These are phyloP conservation scores for Drechslerella dactyloides DNA, from an alignment of 2,329 filamentous ascomycete species.

Conservation along the genomic window DNA sequence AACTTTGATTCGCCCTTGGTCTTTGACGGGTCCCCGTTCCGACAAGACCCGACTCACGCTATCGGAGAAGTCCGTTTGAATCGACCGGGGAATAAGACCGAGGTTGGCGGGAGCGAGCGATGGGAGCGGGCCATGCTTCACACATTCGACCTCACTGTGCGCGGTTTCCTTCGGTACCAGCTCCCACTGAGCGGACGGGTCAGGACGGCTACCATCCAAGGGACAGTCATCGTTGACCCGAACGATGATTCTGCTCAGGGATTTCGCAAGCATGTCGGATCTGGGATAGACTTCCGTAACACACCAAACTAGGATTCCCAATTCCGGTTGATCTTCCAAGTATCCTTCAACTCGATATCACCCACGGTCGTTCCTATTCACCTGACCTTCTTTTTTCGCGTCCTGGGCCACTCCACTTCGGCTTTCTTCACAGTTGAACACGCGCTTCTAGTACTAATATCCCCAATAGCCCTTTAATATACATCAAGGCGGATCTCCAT, in stretches of 20 bases:
- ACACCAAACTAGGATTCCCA: conserved; percentile 12
- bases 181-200: conserved; percentile 54
- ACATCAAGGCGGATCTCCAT: not conserved
- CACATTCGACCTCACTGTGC: conserved; percentile 89
- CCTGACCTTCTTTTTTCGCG: not conserved
- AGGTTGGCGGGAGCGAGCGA: conserved; percentile 77
- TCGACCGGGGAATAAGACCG: conserved; percentile 86
- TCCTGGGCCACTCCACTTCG: not conserved
- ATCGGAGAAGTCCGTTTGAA: conserved; percentile 81
- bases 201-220: conserved; percentile 54
- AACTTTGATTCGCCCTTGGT: conserved; percentile 84
- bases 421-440: conserved; percentile 19
- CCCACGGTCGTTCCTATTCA: conserved; percentile 3
- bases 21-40: conserved; percentile 89
- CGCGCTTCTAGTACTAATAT: conserved; percentile 26
- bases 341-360: not conserved
- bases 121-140: conserved; percentile 92
- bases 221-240: conserved; percentile 54
- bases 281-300: conserved; percentile 30
- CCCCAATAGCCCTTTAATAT: conserved; percentile 8
- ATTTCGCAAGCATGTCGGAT: conserved; percentile 36
- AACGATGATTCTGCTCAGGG: conserved; percentile 52
- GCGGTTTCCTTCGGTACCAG: conserved; percentile 83
- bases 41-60: conserved; percentile 73
- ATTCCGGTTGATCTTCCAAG: not conserved